Conservation (phyloP, 2,329 filamentous ascomycete genomes). For the Stemphylium vesicarium region DNA sequence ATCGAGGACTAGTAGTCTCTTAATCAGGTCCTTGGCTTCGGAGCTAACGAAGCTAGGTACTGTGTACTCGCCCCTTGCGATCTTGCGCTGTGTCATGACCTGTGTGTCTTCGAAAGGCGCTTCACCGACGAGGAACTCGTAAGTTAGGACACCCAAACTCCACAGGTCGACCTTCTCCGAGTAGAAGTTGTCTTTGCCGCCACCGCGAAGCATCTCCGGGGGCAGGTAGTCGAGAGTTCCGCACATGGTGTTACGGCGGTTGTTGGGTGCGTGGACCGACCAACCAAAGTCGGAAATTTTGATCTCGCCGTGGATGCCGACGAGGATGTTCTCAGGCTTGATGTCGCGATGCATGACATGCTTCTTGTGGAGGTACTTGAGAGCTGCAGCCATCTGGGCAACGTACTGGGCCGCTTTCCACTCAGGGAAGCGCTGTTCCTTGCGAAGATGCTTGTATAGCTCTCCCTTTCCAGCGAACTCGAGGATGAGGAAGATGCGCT, state of each 20-base stretch:
- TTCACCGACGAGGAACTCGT: constrained; percentile 95
- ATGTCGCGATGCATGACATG: constrained; percentile 98
- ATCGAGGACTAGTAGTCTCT: constrained; percentile 84
- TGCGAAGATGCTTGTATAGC: constrained; percentile 83
- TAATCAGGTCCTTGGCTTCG: constrained; percentile 91
- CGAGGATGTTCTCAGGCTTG: constrained; percentile 96
- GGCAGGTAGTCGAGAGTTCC: constrained; percentile 97
- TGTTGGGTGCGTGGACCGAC: constrained; percentile 97
- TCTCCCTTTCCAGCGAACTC: constrained; percentile 87
- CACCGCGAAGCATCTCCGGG: constrained; percentile 93
- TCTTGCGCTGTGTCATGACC: constrained; percentile 91
- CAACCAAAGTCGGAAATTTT: constrained; percentile 99
- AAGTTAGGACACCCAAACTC: constrained; percentile 92
- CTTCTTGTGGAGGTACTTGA: constrained; percentile 93
- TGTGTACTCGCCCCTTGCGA: constrained; percentile 87
- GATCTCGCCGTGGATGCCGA: constrained; percentile 96
- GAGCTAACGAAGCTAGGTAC: constrained; percentile 88
- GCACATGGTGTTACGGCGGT: constrained; percentile 91
- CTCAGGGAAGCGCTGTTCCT: constrained; percentile 80
- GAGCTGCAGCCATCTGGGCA: constrained; percentile 86
- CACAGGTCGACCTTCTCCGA: constrained; percentile 95
- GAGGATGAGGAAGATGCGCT: constrained; percentile 84
- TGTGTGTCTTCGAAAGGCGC: constrained; percentile 96
- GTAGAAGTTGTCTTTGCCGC: constrained; percentile 84
- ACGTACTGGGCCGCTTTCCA: constrained; percentile 88